These are phyloP conservation scores for Cytospora chrysosperma DNA, from an alignment of 2,329 filamentous ascomycete species.

Conservation along the genomic window DNA sequence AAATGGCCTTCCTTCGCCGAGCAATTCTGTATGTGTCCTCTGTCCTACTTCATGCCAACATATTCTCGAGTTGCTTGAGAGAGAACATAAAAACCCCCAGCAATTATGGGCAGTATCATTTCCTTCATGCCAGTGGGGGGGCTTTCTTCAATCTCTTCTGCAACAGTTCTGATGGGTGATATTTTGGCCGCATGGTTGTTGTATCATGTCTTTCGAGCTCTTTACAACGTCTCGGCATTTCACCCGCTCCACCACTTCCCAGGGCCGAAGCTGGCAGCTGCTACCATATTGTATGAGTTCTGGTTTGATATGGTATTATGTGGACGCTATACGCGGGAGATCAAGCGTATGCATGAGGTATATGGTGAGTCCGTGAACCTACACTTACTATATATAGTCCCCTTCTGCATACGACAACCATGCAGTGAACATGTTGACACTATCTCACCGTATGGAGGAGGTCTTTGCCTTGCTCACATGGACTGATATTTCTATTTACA, in stretches of 20 bases:
- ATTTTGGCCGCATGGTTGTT: neutral
- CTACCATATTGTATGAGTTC: constrained; percentile 6
- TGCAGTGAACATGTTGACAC: neutral
- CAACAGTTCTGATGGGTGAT: neutral
- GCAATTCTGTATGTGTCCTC: neutral
- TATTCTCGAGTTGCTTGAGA: no score
- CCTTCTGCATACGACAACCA: neutral
- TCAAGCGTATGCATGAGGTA: constrained; percentile 8
- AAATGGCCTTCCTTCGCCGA: neutral
- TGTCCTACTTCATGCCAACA: neutral
- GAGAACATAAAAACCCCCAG: neutral
- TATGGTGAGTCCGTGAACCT: constrained; percentile 1
- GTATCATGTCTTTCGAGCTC: neutral
- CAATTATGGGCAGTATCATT: no score
- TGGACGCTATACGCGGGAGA: constrained; percentile 8
- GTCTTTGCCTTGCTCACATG: no score
- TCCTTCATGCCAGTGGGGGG: neutral
- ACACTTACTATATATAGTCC: neutral
- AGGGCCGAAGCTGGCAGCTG: constrained; percentile 10
- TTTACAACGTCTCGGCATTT: neutral
- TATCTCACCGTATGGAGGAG: no score
- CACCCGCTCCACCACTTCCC: constrained; percentile 5
- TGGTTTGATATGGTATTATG: neutral
- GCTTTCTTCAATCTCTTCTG: neutral
- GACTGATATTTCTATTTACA: neutral